Conservation (phyloP, 169 alveolate genomes). For the Sarcocystis neurona region DNA sequence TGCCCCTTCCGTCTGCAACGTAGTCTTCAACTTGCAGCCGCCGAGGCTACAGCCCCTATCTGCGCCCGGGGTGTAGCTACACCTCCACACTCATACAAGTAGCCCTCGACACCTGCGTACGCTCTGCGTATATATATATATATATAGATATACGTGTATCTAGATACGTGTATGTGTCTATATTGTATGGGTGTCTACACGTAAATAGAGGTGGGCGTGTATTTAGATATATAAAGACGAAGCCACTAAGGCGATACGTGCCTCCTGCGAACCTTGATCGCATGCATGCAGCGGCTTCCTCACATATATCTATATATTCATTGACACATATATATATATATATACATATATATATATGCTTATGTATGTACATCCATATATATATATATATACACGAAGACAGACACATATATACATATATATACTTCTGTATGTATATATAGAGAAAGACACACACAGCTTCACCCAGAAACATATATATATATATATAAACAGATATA, state of each 20-base stretch:
- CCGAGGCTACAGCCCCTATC: too few species aligned
- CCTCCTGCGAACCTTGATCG: too few species aligned
- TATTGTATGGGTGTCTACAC: too few species aligned
- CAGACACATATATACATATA: neutral
- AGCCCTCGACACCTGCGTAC: neutral
- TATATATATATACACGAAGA: neutral
- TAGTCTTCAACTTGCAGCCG: neutral
- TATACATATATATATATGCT: neutral
- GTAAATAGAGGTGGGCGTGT: too few species aligned
- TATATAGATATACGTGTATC: too few species aligned
- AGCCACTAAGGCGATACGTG: too few species aligned
- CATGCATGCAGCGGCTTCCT: neutral
- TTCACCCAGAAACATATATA: too few species aligned
- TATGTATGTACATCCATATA: neutral
- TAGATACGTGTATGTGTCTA: too few species aligned
- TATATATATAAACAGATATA: too few species aligned
- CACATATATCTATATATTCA: neutral
- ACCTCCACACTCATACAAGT: neutral
- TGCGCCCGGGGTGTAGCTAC: neutral
- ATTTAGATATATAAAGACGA: too few species aligned
- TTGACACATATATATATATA: neutral
- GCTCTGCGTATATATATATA: too few species aligned
- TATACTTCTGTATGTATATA: too few species aligned
- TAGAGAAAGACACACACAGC: neutral
- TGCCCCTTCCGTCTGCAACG: neutral